Evolutionary conservation across 2,329 filamentous ascomycete genomes (phyloP), one percentile per base, ranked within the genome.

Genomic region (Xylaria sp.): DNA sequence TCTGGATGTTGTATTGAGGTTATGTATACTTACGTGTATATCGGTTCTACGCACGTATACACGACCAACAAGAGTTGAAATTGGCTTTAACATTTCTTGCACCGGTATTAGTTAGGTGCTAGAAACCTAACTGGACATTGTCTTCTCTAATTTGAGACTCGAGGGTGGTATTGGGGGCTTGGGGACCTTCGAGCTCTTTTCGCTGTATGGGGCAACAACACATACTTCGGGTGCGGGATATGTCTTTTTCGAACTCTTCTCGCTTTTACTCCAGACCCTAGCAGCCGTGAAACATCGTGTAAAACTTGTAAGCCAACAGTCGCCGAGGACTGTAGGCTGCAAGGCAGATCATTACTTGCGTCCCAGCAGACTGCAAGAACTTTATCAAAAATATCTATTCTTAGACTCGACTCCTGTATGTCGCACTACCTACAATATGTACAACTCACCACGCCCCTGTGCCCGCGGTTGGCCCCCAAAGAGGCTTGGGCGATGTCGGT

Each of bases 301-400:
- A 15, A 25, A 9, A 54, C 51, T 54, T n/a, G 25, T 29, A 42
- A 36, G 31, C 38, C 33, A 39, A 57, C 50, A 39, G 36, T 49
- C n/a, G 29, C 29, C 33, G 38, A 2, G 10, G 49, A 39, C n/a
- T 38, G 38, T 7, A 47, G 9, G 47, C 36, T 17, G n/a, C 11
- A 42, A 56, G 64, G 59, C 45, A 27, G 49, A 59, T 20, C 3
- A 33, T 53, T 22, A 9, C 11, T 63, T 13, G 25, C 31, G 51
- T 49, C 15, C 10, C 10, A 50, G 17, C 4, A 53, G 33, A 42
- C 29, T 49, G 39, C 49, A 22, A 45, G 55, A 29, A 44, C 10
- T 60, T 50, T 1, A 44, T 54, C 36, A 55, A 27, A 25, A 27
- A 25, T 20, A 51, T 56, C 66, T 68, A 68, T 68, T 63, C 39